Evolutionary conservation across 257 asterid species (phyloP).

Genomic region (Fraxinus anomala): DNA sequence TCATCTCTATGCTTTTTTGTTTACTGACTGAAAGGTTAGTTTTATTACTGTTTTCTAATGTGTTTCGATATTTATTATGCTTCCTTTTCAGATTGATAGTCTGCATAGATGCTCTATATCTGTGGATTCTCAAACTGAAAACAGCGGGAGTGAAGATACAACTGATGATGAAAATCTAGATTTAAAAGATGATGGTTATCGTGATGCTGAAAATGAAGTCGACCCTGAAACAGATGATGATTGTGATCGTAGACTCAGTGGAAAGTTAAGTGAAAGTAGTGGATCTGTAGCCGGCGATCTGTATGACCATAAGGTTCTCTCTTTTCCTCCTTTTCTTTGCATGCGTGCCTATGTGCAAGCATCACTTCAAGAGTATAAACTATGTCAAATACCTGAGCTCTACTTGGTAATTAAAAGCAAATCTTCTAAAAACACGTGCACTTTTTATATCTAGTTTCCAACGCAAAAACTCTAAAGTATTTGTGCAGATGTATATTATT

Average conservation of each 20-base stretch:
- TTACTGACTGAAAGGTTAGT: constrained; percentile 6
- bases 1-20: constrained; percentile 13
- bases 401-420: background rate
- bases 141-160: constrained; percentile 71
- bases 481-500: too few relatives aligned
- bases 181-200: constrained; percentile 71
- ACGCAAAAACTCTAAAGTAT: background rate
- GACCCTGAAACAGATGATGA: constrained; percentile 73
- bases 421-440: too few relatives aligned
- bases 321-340: constrained; percentile 21
- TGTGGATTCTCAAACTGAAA: constrained; percentile 73
- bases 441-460: background rate
- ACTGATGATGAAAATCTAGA: constrained; percentile 70
- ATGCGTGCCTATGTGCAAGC: background rate
- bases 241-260: constrained; percentile 77
- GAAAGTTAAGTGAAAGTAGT: constrained; percentile 88
- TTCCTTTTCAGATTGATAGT: constrained; percentile 63
- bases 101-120: constrained; percentile 80
- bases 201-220: constrained; percentile 85
- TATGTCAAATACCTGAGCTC: background rate
- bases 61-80: constrained; percentile 20
- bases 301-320: constrained; percentile 79
- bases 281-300: constrained; percentile 90
- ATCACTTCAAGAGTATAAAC: background rate
- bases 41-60: constrained; percentile 22